Conservation (phyloP, 2,329 filamentous ascomycete species). For the Didymella arachidicola region DNA sequence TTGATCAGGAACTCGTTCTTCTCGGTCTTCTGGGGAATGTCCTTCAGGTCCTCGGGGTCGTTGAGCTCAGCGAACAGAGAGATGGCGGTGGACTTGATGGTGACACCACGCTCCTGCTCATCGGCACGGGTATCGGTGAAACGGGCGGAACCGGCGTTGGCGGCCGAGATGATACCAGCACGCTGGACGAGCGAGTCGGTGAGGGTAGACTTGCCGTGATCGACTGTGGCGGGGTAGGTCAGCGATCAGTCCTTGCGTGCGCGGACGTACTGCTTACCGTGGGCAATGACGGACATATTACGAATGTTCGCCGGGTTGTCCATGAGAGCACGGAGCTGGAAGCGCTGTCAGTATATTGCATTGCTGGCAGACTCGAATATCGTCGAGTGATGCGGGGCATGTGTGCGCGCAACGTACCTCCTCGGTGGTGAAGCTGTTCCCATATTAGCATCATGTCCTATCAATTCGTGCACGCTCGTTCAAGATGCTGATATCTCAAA, state of each 20-base stretch:
- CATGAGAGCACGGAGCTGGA: slow-evolving; percentile 76
- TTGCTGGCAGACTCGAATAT: slow-evolving; percentile 21
- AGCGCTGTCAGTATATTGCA: slow-evolving; percentile 39
- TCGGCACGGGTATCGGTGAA: slow-evolving; percentile 97
- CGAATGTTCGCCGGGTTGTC: slow-evolving; percentile 79
- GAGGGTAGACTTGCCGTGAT: slow-evolving; percentile 99
- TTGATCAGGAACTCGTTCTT: slow-evolving; percentile 99
- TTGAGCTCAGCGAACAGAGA: slow-evolving; percentile 90
- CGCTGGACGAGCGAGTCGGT: slow-evolving; percentile 99
- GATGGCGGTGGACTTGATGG: slow-evolving; percentile 99
- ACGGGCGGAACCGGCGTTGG: slow-evolving; percentile 94
- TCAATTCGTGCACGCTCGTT: slow-evolving; percentile 1
- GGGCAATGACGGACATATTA: slow-evolving; percentile 99
- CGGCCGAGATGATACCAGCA: slow-evolving; percentile 98
- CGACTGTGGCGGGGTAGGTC: slow-evolving; percentile 65
- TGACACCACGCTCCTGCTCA: slow-evolving; percentile 99
- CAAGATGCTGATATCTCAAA: slow-evolving; percentile 1
- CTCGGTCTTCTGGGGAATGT: slow-evolving; percentile 87
- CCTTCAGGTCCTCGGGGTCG: slow-evolving; percentile 88
- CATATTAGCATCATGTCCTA: slow-evolving; percentile 58
- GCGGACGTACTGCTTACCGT: slow-evolving; percentile 65
- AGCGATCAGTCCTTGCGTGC: slow-evolving; percentile 27
- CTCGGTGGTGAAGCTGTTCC: slow-evolving; percentile 92
- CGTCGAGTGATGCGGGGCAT: slow-evolving; percentile 27
- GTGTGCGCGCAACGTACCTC: slow-evolving; percentile 64